Evolutionary conservation across 2,329 filamentous ascomycete species (phyloP).

Genomic region (Diaporthe citriasiana): DNA sequence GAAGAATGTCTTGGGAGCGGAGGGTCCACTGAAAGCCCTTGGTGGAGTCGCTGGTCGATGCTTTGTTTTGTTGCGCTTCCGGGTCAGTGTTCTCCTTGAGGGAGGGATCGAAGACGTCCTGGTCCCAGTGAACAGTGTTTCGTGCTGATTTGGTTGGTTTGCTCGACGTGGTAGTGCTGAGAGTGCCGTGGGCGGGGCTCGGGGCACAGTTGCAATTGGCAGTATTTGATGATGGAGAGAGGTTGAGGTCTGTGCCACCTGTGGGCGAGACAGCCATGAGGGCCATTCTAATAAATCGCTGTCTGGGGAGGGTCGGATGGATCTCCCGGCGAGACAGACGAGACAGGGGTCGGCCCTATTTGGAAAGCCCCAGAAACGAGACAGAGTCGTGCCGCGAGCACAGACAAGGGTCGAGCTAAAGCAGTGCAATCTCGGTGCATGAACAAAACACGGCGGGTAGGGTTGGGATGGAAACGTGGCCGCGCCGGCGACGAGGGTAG

Average conservation of each 20-base stretch:
- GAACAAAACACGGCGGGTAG: conserved; percentile 27
- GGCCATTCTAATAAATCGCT: conserved; percentile 33
- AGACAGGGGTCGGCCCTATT: conserved; percentile 26
- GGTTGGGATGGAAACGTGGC: conserved; percentile 28
- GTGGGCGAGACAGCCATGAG: conserved; percentile 35
- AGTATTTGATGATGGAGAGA: conserved; percentile 32
- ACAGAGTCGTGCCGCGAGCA: conserved; percentile 34
- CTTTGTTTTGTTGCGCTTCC: conserved; percentile 1
- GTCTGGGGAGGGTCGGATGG: conserved; percentile 32
- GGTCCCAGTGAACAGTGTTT: conserved; percentile 41
- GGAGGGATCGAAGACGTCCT: background rate
- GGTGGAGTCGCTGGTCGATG: background rate
- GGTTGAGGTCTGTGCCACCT: conserved; percentile 28
- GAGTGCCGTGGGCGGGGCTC: conserved; percentile 10
- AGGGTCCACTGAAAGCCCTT: conserved; percentile 18
- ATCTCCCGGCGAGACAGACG: conserved; percentile 31
- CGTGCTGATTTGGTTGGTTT: conserved; percentile 19
- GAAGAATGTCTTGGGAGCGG: conserved; percentile 10
- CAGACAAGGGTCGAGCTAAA: conserved; percentile 33
- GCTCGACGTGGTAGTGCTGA: background rate
- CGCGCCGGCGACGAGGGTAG: conserved; percentile 16
- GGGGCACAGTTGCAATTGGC: conserved; percentile 4
- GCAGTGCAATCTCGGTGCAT: conserved; percentile 33
- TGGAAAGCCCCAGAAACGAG: conserved; percentile 31
- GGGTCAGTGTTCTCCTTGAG: conserved; percentile 36